Evolutionary conservation across 306 rosid genomes (phyloP).

Genomic region (Sophora flavescens): DNA sequence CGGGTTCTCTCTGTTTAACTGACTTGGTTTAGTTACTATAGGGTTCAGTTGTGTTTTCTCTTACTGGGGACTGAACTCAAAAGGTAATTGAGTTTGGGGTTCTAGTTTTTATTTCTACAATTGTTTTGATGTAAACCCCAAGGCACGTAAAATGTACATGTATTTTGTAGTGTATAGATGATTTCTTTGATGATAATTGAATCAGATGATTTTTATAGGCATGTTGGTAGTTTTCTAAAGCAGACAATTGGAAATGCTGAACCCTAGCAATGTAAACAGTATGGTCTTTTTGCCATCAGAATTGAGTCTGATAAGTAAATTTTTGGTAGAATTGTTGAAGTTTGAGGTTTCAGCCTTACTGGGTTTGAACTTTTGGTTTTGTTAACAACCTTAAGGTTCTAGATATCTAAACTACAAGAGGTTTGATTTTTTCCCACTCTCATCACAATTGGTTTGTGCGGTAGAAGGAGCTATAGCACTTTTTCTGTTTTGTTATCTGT

Average conservation of each 20-base stretch:
- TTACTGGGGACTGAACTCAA: background rate
- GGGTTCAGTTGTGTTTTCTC: conserved; percentile 8
- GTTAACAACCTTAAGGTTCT: background rate
- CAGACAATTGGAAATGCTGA: conserved; percentile 4
- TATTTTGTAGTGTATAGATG: background rate
- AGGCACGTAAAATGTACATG: background rate
- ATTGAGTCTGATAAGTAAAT: background rate
- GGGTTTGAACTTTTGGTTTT: conserved; percentile 15
- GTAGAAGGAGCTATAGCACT: background rate
- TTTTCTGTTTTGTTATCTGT: conserved; percentile 2
- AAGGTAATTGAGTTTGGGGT: background rate
- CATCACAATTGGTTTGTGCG: background rate
- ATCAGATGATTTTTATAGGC: background rate
- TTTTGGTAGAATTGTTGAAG: conserved; percentile 3
- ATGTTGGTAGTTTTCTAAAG: background rate
- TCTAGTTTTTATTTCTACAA: background rate
- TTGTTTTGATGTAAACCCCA: background rate
- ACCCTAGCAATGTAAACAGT: background rate
- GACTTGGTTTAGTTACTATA: background rate
- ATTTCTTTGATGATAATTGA: background rate
- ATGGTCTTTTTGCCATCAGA: background rate
- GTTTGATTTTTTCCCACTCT: conserved; percentile 22
- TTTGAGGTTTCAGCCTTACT: background rate
- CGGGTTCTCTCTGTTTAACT: background rate
- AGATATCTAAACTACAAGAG: background rate